Conservation (phyloP, 352 stramenopile genomes). For the Peronospora farinosa region DNA sequence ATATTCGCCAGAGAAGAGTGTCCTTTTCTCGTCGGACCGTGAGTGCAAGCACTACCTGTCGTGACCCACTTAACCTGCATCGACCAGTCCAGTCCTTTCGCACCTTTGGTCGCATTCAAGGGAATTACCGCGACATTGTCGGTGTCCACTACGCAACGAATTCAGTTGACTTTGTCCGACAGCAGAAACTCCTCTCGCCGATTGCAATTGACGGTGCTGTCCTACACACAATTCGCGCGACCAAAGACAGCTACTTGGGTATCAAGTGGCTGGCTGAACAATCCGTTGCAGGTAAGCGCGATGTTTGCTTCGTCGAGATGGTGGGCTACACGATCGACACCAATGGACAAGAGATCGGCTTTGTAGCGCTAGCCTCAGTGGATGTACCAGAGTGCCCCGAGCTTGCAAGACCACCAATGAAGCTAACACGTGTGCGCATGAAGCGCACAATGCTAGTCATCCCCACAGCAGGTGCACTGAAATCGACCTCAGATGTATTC, state of each 20-base stretch:
- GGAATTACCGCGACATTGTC: constrained; percentile 44
- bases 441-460: constrained; percentile 43
- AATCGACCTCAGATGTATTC: constrained; percentile 41
- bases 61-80: constrained; percentile 9
- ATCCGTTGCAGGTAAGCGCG: constrained; percentile 28
- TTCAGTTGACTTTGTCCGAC: constrained; percentile 33
- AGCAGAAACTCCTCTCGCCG: constrained; percentile 43
- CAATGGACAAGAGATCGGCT: constrained; percentile 35
- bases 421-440: constrained; percentile 35
- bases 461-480: constrained; percentile 22
- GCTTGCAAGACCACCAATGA: constrained; percentile 22
- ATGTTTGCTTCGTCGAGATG: constrained; percentile 49
- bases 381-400: constrained; percentile 43
- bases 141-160: constrained; percentile 34
- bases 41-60: constrained; percentile 5
- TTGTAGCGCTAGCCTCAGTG: constrained; percentile 35
- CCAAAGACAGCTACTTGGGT: constrained; percentile 39
- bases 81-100: constrained; percentile 35
- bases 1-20: constrained; percentile 2
- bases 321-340: constrained; percentile 38
- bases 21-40: constrained; percentile 12
- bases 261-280: constrained; percentile 45
- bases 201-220: constrained; percentile 37
- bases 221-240: constrained; percentile 29
- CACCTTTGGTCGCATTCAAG: constrained; percentile 44